Percentiles rank a stretch among this genome's conserved stretches.
Evolutionary conservation across 129 eudicot species (phyloP).

Genomic region (Flaveria trinervia): DNA sequence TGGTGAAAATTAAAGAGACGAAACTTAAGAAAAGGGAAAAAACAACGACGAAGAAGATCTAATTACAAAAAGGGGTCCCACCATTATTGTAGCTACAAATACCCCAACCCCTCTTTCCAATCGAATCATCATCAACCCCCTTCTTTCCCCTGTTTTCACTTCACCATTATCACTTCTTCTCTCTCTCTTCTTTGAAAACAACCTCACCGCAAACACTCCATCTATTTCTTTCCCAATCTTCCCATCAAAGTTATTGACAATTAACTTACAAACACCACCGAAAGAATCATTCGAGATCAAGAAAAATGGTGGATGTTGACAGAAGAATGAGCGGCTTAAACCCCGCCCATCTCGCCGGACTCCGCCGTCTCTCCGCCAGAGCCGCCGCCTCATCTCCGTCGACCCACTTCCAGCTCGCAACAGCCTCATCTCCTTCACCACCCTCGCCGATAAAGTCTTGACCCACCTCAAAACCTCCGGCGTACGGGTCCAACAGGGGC

Average conservation of each 20-base stretch:
- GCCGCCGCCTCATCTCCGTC: constrained; percentile 80
- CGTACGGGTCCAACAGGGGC: constrained; percentile 54
- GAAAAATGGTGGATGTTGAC: constrained; percentile 88
- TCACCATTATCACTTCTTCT: constrained; percentile 33
- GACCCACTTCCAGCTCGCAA: constrained; percentile 78
- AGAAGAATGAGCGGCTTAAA: constrained; percentile 88
- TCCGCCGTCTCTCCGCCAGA: constrained; percentile 96
- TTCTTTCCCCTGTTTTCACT: constrained; percentile 38
- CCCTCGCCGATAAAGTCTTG: constrained; percentile 72
- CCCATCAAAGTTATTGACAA: not conserved
- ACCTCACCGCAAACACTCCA: constrained; percentile 7
- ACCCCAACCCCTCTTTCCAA: constrained; percentile 38
- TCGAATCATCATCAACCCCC: constrained; percentile 32
- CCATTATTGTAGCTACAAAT: constrained; percentile 40
- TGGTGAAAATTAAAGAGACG: not conserved
- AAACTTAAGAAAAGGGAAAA: not conserved
- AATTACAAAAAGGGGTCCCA: constrained; percentile 34
- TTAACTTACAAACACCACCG: not conserved
- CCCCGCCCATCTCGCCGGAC: constrained; percentile 89
- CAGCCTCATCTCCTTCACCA: constrained; percentile 72
- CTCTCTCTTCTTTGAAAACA: constrained; percentile 22
- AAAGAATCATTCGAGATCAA: not conserved
- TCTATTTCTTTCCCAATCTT: constrained; percentile 7
- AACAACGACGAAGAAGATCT: constrained; percentile 30
- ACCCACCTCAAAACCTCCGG: constrained; percentile 62